Percentiles rank a stretch among this genome's conserved stretches.
Evolutionary conservation across 1,284 basidiomycete species (phyloP).

Genomic region (Malassezia furfur): DNA sequence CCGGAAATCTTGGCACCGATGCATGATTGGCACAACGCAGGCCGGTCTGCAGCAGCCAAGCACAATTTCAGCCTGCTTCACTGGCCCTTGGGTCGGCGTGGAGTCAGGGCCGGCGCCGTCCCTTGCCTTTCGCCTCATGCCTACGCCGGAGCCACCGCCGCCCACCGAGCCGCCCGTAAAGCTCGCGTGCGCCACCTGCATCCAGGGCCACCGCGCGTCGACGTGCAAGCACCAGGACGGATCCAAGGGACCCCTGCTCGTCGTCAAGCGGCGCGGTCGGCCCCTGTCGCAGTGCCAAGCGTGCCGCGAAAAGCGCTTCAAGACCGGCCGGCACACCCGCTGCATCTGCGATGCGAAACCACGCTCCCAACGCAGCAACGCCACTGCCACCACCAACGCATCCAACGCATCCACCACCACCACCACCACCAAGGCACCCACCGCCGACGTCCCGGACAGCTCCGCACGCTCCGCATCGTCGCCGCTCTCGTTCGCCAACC

Average conservation of each 20-base stretch:
- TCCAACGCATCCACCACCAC: not conserved
- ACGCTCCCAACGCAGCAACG: not conserved
- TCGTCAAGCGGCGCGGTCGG: conserved; percentile 32
- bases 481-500: conserved; percentile 27
- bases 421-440: not conserved
- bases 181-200: conserved; percentile 39
- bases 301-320: conserved; percentile 30
- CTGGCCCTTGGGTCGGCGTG: not conserved
- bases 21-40: not conserved
- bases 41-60: not conserved
- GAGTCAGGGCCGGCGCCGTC: not conserved
- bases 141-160: not conserved
- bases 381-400: not conserved
- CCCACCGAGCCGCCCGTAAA: conserved; percentile 18
- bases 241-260: conserved; percentile 31
- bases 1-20: not conserved
- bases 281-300: conserved; percentile 35
- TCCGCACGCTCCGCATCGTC: not conserved
- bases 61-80: not conserved
- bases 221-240: conserved; percentile 39
- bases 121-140: not conserved
- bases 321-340: conserved; percentile 29
- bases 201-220: conserved; percentile 37
- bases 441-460: not conserved
- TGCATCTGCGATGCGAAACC: conserved; percentile 16